Base-by-base conservation (phyloP, 1,139 yeast genomes). In the Saccharomyces hybrid region DNA sequence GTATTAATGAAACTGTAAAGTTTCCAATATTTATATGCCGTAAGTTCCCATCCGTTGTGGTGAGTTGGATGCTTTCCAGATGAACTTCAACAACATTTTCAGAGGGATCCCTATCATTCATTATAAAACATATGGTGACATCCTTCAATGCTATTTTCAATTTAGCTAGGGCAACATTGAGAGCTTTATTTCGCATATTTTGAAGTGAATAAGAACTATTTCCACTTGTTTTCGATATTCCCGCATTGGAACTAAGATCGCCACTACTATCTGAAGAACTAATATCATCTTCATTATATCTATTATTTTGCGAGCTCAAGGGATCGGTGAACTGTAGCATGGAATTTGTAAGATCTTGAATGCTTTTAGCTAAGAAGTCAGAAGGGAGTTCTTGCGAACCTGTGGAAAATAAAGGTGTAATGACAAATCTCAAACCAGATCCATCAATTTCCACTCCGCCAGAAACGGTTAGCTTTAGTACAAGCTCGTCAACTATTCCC, bases 361-460 rank as follows among this genome's bases (percentile, higher is more conserved):
- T 79, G 63, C 90, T 78, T 71, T 83, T 86, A 0, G 86, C 84
- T 56, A 86, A 67, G 64, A 79, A 72, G 19, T 38, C 44, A 7
- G 44, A 38, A n/a, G 19, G 44, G 19, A 38, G 44, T 38, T 38
- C 44, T 19, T 38, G 44, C 11, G 44, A 19, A 19, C 24, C 11
- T 16, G 24, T 19, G 24, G 44, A 38, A 38, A 9, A 38, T 38
- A 38, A 38, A 19, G 44, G 44, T 1, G 75, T 67, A n/a, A 78
- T 70, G 2, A 87, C 81, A 26, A 86, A 72, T 2, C 82, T 84
- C 19, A 87, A 72, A 5, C 82, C 84, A 7, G 71, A 70, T 7
- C 86, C 86, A 27, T 78, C 81, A 2, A 88, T 73, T 54, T 74
- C 77, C 21, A 88, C 84, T 6, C 95, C 95, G 16, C 83, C 89